These are phyloP conservation scores for Nakazawaea peltata DNA, from an alignment of 805 yeast species.

Conservation along the genomic window DNA sequence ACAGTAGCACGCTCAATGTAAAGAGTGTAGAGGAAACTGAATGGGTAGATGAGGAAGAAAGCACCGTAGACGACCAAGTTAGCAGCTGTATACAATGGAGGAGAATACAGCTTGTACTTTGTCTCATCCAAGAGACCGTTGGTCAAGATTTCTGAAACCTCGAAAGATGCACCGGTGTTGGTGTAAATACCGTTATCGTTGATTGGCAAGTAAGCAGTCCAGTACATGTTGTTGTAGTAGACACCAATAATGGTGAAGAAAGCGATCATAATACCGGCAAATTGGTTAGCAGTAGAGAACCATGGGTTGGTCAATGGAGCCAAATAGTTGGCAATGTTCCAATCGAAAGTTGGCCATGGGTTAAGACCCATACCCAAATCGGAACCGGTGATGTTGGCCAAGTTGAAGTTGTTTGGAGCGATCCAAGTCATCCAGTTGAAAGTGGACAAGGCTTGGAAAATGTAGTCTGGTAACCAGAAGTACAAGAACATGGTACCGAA, in stretches of 20 bases:
- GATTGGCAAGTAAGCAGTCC: slow-evolving; percentile 30
- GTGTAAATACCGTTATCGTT: slow-evolving; percentile 45
- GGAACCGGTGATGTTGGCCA: slow-evolving; percentile 43
- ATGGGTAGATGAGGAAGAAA: slow-evolving; percentile 47
- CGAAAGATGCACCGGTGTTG: slow-evolving; percentile 40
- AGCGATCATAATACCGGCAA: slow-evolving; percentile 25
- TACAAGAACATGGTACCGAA: slow-evolving; percentile 27
- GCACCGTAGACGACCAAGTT: slow-evolving; percentile 52
- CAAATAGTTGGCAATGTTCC: slow-evolving; percentile 28
- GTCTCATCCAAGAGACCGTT: slow-evolving; percentile 34
- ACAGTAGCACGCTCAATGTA: slow-evolving; percentile 36
- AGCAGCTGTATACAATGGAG: slow-evolving; percentile 61
- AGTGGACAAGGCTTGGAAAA: slow-evolving; percentile 31
- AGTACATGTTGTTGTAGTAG: slow-evolving; percentile 32
- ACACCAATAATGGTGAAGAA: slow-evolving; percentile 25
- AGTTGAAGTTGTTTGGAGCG: slow-evolving; percentile 36
- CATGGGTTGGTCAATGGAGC: slow-evolving; percentile 37
- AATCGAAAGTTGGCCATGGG: slow-evolving; percentile 47
- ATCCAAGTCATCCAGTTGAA: slow-evolving; percentile 58
- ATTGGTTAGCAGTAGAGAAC: slow-evolving; percentile 24
- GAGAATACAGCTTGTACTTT: slow-evolving; percentile 47
- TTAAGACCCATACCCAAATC: slow-evolving; percentile 40
- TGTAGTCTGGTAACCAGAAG: slow-evolving; percentile 37
- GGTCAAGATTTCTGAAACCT: slow-evolving; percentile 38
- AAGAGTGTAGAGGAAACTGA: slow-evolving; percentile 41